Evolutionary conservation across 2,329 filamentous ascomycete species (phyloP), one percentile per base, ranked within the genome.

Genomic region (Daldinia sp.): DNA sequence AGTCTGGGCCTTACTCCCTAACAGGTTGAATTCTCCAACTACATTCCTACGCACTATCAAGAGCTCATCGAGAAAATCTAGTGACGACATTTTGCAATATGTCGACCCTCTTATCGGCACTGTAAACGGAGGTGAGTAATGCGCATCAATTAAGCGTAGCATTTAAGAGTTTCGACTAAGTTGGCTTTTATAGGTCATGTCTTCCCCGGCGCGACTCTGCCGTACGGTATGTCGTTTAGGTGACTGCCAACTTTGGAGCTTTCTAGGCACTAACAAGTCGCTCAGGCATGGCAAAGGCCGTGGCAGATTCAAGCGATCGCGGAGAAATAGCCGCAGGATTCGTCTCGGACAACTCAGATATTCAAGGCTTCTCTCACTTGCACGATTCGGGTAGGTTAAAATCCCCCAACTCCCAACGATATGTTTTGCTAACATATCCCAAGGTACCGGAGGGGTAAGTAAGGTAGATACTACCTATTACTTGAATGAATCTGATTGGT

Each of bases 391-490:
- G 74, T 74, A 68, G 3, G 55, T 27, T 7, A 10, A 32, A 9
- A 58, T 8, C 17, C 5, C 35, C 17, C n/a, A 30, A 19, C 48
- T 37, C 13, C 45, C 43, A 37, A n/a, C 39, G 8, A 13, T n/a
- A 17, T 5, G n/a, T 32, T 13, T 43, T 47, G 15, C 55, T 61
- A 69, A 67, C 21, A 3, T 17, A 23, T 55, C 17, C 21, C 19
- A 50, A 75, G 73, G 73, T 27, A 75, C 73, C n/a, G 73, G 73
- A 58, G 73, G 73, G 52, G 73, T 75, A 61, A 72, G 73, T 73
- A 21, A 9, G 11, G 27, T 25, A 23, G 30, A 48, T 29, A 29
- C 35, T n/a, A 6, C 25, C 35, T n/a, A 6, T 21, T 10, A 4
- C 29, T 23, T 23, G 4, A 17, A 19, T 30, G 23, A 13, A 21